These are phyloP conservation scores for Voacanga thouarsii DNA, from an alignment of 257 asterid species.

Conservation along the genomic window DNA sequence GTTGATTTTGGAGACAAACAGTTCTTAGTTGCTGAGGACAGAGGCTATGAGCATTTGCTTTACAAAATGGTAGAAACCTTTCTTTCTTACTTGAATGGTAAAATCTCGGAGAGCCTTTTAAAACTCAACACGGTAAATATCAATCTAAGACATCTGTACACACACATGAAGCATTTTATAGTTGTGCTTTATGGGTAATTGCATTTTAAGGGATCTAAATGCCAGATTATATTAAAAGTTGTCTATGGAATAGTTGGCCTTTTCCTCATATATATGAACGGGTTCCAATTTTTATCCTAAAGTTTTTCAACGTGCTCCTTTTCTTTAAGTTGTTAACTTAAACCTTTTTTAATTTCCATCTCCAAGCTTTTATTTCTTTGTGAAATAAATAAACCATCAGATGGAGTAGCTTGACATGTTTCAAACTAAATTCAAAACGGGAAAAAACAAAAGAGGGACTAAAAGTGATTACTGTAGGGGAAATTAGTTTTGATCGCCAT, in stretches of 20 bases:
- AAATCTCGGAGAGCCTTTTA: constrained; percentile 61
- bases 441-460: neutral
- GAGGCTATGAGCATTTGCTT: constrained; percentile 88
- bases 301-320: neutral
- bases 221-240: no score
- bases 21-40: constrained; percentile 79
- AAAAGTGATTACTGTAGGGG: constrained; percentile 21
- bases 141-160: neutral
- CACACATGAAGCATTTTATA: neutral
- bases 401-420: constrained; percentile 15
- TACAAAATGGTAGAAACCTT: constrained; percentile 62
- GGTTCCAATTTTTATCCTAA: neutral
- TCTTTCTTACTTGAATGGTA: constrained; percentile 51
- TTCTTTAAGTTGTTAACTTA: neutral
- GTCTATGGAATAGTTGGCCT: no score
- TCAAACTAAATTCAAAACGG: constrained; percentile 5
- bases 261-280: neutral
- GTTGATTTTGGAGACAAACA: constrained; percentile 87
- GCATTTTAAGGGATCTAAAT: neutral
- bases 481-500: no score
- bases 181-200: no score
- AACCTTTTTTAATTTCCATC: neutral
- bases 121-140: constrained; percentile 72
- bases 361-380: neutral
- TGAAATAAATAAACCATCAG: constrained; percentile 22